Conservation (phyloP, 208 protist species). For the Entamoeba invadens region DNA sequence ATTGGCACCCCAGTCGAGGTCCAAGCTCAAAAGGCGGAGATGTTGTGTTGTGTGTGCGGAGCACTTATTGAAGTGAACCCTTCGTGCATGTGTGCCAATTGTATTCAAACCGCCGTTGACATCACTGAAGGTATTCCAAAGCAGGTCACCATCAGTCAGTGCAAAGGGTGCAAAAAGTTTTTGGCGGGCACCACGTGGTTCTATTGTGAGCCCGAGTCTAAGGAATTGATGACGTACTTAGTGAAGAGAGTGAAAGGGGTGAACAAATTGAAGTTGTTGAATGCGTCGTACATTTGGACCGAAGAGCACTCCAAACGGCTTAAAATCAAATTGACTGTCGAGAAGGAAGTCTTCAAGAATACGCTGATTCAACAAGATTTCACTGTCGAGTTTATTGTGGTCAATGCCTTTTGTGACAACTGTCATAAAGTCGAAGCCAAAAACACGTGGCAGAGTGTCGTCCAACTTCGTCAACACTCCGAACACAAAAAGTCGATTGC, state of each 20-base stretch:
- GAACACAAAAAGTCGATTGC: slow-evolving; percentile 91
- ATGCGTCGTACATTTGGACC: slow-evolving; percentile 95
- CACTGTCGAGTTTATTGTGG: slow-evolving; percentile 82
- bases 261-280: slow-evolving; percentile 76
- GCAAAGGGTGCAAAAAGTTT: slow-evolving; percentile 68
- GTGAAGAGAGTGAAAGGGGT: slow-evolving; percentile 78
- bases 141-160: slow-evolving; percentile 73
- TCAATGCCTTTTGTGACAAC: slow-evolving; percentile 76
- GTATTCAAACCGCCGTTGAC: slow-evolving; percentile 77
- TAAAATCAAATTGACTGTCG: slow-evolving; percentile 90
- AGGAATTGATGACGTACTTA: slow-evolving; percentile 84
- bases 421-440: slow-evolving; percentile 82
- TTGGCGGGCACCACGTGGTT: slow-evolving; percentile 84
- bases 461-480: slow-evolving; percentile 93
- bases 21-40: not conserved
- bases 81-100: slow-evolving; percentile 92
- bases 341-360: slow-evolving; percentile 78
- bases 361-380: slow-evolving; percentile 86
- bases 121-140: slow-evolving; percentile 90
- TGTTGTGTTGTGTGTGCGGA: slow-evolving; percentile 75
- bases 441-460: slow-evolving; percentile 82
- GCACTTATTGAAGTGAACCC: slow-evolving; percentile 79
- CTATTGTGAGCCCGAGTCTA: slow-evolving; percentile 74
- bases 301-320: slow-evolving; percentile 92
- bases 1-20: no score